Evolutionary conservation across 495 filamentous ascomycete genomes (phyloP).

Genomic region (Hypoxylon cercidicola): DNA sequence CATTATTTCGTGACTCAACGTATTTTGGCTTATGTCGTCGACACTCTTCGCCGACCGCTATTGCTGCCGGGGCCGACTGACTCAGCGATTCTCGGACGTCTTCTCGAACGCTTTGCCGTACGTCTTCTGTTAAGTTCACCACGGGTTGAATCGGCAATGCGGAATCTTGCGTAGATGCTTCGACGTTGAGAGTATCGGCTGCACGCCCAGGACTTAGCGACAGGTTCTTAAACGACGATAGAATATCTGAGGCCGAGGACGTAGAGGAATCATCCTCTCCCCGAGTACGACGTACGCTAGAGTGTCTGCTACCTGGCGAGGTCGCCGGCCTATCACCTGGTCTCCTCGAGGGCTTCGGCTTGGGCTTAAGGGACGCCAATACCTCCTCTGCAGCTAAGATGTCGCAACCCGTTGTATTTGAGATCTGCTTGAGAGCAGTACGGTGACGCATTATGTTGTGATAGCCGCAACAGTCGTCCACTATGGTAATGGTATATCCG

Average conservation of each 20-base stretch:
- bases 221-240: slow-evolving; percentile 47
- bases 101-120: too few species aligned
- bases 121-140: slow-evolving; percentile 39
- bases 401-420: slow-evolving; percentile 77
- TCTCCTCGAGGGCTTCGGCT: slow-evolving; percentile 30
- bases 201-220: slow-evolving; percentile 46
- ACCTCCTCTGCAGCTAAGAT: slow-evolving; percentile 69
- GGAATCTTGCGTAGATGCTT: slow-evolving; percentile 34
- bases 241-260: slow-evolving; percentile 43
- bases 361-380: slow-evolving; percentile 53
- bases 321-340: slow-evolving; percentile 28
- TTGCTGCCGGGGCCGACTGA: slow-evolving; percentile 1
- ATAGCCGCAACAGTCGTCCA: slow-evolving; percentile 92
- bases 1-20: slow-evolving; percentile 31
- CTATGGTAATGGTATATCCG: slow-evolving; percentile 82
- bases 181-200: slow-evolving; percentile 38
- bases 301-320: slow-evolving; percentile 71
- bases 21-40: neutral
- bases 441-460: slow-evolving; percentile 76
- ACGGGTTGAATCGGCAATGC: slow-evolving; percentile 44
- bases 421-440: slow-evolving; percentile 79
- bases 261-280: slow-evolving; percentile 37
- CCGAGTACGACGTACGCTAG: slow-evolving; percentile 91
- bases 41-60: slow-evolving; percentile 3
- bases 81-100: too few species aligned